These are phyloP conservation scores for Prunella vulgaris DNA, from an alignment of 257 asterid species.

Conservation along the genomic window DNA sequence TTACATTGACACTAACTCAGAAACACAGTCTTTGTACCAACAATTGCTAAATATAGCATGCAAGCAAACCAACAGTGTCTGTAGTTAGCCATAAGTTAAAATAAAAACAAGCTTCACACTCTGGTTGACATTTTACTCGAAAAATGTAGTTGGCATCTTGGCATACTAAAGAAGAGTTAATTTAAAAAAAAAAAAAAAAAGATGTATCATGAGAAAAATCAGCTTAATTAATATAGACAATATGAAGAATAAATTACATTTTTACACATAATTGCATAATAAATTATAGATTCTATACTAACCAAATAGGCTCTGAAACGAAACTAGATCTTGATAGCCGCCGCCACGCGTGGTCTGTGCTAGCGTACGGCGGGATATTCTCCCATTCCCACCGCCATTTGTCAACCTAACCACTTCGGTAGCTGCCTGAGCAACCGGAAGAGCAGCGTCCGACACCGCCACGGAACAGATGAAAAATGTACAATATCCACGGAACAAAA, in stretches of 20 bases:
- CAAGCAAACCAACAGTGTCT: neutral
- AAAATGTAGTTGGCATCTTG: neutral
- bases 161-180: too few species aligned
- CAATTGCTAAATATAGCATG: neutral
- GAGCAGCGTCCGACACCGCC: neutral
- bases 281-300: neutral
- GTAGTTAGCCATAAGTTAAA: neutral
- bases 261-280: neutral
- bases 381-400: neutral
- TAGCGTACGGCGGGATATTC: neutral
- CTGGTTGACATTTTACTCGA: neutral
- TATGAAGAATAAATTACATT: neutral
- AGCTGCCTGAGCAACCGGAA: too few species aligned
- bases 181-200: neutral
- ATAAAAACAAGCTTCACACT: neutral
- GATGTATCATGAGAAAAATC: neutral
- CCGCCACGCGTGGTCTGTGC: too few species aligned
- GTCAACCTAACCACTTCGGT: neutral
- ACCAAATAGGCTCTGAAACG: neutral
- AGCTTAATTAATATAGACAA: neutral
- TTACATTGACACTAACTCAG: neutral
- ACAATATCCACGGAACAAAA: neutral
- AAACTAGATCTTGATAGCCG: neutral
- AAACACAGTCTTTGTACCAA: neutral
- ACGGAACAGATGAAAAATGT: neutral